Percentiles rank a stretch among this genome's conserved stretches.
Conservation (phyloP, 768 basidiomycete genomes). For the Lactarius akahatsu region DNA sequence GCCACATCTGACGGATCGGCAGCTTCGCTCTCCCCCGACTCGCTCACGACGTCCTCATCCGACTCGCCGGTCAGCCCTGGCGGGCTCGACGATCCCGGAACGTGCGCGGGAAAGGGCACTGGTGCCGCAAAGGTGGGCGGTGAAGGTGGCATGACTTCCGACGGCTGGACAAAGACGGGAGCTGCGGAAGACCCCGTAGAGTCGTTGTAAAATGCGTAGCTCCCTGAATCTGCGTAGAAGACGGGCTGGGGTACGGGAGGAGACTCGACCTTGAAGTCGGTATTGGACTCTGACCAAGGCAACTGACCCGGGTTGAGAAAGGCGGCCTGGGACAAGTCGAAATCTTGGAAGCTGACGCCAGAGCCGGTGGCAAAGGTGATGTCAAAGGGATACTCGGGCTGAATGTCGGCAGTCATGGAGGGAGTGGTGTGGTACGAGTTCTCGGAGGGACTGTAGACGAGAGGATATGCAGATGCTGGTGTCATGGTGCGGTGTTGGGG, state of each 20-base stretch:
- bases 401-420: conserved; percentile 15
- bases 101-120: conserved; percentile 18
- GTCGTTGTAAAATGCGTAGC: conserved; percentile 24
- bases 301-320: conserved; percentile 22
- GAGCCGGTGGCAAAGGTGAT: conserved; percentile 10
- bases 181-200: conserved; percentile 1
- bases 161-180: conserved; percentile 19
- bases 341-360: conserved; percentile 17
- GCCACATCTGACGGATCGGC: conserved; percentile 18
- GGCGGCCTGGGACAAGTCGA: conserved; percentile 21
- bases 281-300: conserved; percentile 21
- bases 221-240: conserved; percentile 21
- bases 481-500: conserved; percentile 16
- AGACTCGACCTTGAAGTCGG: conserved; percentile 23
- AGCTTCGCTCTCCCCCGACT: conserved; percentile 27
- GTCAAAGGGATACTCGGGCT: conserved; percentile 25
- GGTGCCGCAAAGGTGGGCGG: conserved; percentile 5
- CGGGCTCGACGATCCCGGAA: conserved; percentile 26
- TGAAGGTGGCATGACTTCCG: conserved; percentile 25
- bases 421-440: conserved; percentile 17
- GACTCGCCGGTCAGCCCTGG: conserved; percentile 26
- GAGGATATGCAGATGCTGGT: conserved; percentile 16
- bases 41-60: conserved; percentile 25
- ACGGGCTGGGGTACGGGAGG: conserved; percentile 3
- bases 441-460: conserved; percentile 19